Base-by-base conservation (phyloP, 345 rosid genomes). In the Anastatica hierochuntica region DNA sequence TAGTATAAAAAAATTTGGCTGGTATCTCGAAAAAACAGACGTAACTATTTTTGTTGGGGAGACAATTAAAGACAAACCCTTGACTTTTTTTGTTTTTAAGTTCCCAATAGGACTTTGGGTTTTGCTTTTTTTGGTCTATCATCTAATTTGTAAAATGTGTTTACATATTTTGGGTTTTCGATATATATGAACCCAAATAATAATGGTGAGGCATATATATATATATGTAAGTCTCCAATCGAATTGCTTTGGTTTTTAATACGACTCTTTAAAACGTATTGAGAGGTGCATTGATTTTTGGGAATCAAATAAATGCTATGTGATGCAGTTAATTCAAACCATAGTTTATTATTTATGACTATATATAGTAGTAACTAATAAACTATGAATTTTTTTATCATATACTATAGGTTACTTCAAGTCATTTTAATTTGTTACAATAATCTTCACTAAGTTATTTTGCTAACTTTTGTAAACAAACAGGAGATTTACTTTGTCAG, bases 401-500 rank as follows among this genome's bases (percentile, higher is more conserved):
- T 12, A 29, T n/a, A 19, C 10, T 14, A n/a, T 5, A n/a, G 31
- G 35, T 30, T 43, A 20, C 14, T 46, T 45, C 26, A 26, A 29
- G 48, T 37, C 11, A 27, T 43, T 13, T n/a, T 71, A 71, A 40
- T 10, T 49, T n/a, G 5, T 21, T 16, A 31, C 14, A 8, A 20
- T 42, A 71, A 76, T 79, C 21, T 69, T 68, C 21, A 70, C n/a
- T 18, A 68, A 74, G 66, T 53, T 7, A 1, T 1, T 9, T 2
- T 31, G 2, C n/a, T 31, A 1, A 1, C 10, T 31, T 31, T 72
- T 34, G 77, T 72, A 3, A 3, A 14, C 18, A 23, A 46, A 50
- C 84, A 89, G 95, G 90, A 69, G 36, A 45, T 78, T 38, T 76
- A 75, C 65, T 29, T 74, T 26, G 83, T 83, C 49, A 72, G 70